A percentile compares a stretch with the other conserved stretches of the same genome.
phyloP scores from a whole-genome alignment of 192 early-diverging fungal genomes.

The Backusella australiensis region DNA sequence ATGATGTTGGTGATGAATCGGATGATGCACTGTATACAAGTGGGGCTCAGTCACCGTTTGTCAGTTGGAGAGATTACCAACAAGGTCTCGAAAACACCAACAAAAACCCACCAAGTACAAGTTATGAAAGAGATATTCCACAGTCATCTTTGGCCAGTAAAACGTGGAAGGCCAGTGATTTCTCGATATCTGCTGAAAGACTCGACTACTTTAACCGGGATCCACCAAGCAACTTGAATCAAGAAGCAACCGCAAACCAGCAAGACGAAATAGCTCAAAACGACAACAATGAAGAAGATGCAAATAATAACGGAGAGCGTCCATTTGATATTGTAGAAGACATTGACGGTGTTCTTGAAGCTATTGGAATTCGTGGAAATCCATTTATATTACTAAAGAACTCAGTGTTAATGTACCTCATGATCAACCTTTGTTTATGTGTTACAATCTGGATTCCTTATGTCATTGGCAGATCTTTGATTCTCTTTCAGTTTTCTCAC shows the following conservation, averaged over 20 bases:
- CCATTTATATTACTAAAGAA: conserved; percentile 73
- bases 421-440: conserved; percentile 69
- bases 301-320: conserved; percentile 31
- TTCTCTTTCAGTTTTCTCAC: conserved; percentile 19
- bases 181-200: background rate
- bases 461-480: conserved; percentile 50
- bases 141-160: background rate
- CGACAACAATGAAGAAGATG: background rate
- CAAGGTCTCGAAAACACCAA: background rate
- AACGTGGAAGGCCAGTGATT: conserved; percentile 1
- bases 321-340: conserved; percentile 59
- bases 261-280: background rate
- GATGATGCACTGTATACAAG: conserved; percentile 4
- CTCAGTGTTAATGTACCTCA: conserved; percentile 67
- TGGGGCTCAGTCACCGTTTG: conserved; percentile 8
- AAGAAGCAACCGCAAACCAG: background rate
- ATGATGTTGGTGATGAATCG: background rate
- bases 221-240: background rate
- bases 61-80: conserved; percentile 15
- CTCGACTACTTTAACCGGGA: background rate
- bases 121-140: background rate
- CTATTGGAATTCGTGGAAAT: conserved; percentile 87
- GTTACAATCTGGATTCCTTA: conserved; percentile 75
- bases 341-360: conserved; percentile 72
- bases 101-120: background rate